A percentile compares a stretch with the other conserved stretches of the same genome.
Evolutionary conservation across 2,329 filamentous ascomycete genomes (phyloP).

Genomic region (Scytalidium sp.): DNA sequence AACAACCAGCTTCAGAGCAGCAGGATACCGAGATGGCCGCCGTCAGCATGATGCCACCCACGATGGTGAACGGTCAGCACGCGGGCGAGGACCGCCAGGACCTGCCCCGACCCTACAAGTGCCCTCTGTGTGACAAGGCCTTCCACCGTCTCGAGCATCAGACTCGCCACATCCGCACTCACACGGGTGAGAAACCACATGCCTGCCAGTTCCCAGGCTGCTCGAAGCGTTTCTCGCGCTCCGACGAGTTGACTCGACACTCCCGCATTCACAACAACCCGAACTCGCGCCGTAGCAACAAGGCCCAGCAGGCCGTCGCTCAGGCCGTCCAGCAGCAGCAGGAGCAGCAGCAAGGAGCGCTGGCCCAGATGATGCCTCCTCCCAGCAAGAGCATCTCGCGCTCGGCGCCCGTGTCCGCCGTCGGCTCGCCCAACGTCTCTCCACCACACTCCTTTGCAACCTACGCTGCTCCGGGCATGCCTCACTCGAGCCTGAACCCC

Average conservation of each 20-base stretch:
- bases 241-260: slow-evolving; percentile 93
- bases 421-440: slow-evolving; percentile 89
- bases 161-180: slow-evolving; percentile 85
- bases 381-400: slow-evolving; percentile 78
- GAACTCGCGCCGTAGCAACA: slow-evolving; percentile 91
- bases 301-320: slow-evolving; percentile 53
- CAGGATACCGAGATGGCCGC: slow-evolving; percentile 48
- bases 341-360: slow-evolving; percentile 45
- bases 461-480: slow-evolving; percentile 47
- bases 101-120: slow-evolving; percentile 96
- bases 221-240: slow-evolving; percentile 95
- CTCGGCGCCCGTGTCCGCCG: slow-evolving; percentile 70
- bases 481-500: slow-evolving; percentile 42
- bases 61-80: slow-evolving; percentile 28
- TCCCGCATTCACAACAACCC: slow-evolving; percentile 99
- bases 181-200: slow-evolving; percentile 97
- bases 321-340: slow-evolving; percentile 46
- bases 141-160: slow-evolving; percentile 98
- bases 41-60: slow-evolving; percentile 33
- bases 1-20: no score
- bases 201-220: slow-evolving; percentile 93
- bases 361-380: slow-evolving; percentile 72
- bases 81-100: slow-evolving; percentile 47
- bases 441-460: slow-evolving; percentile 85
- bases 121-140: slow-evolving; percentile 94